Evolutionary conservation across 306 rosid species (phyloP).

Genomic region (Rosa lucieae): DNA sequence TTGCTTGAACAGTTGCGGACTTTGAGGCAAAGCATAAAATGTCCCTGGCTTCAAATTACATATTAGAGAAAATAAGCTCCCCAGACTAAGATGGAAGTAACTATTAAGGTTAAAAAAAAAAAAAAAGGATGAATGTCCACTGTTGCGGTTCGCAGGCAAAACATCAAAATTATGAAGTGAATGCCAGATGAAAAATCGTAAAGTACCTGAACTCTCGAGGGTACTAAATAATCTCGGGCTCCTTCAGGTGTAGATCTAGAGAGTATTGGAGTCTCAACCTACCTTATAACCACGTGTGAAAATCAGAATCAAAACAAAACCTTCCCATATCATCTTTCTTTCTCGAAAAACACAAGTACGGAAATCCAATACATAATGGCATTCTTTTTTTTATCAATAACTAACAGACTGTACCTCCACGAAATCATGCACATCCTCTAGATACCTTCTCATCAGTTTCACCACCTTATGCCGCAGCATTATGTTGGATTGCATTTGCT

Average conservation of each 20-base stretch:
- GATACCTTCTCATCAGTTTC: conserved; percentile 80
- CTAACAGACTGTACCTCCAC: conserved; percentile 72
- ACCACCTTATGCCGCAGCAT: conserved; percentile 82
- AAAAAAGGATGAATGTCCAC: not conserved
- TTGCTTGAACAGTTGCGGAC: conserved; percentile 97
- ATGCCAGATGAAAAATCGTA: conserved; percentile 24
- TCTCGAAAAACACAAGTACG: not conserved
- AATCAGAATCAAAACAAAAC: conserved; percentile 43
- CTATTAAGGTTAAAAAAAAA: not conserved
- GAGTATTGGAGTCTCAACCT: conserved; percentile 99
- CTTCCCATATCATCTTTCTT: not conserved
- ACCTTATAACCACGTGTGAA: conserved; percentile 66
- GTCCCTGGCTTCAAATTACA: conserved; percentile 94
- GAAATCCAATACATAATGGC: not conserved
- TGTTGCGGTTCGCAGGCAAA: conserved; percentile 7
- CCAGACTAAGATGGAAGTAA: conserved; percentile 27
- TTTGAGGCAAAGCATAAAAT: conserved; percentile 95
- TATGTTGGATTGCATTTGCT: conserved; percentile 80
- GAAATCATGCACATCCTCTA: conserved; percentile 80
- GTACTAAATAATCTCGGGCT: conserved; percentile 96
- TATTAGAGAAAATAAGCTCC: conserved; percentile 46
- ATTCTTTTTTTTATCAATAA: not conserved
- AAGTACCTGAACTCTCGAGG: conserved; percentile 94
- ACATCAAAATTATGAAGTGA: conserved; percentile 10
- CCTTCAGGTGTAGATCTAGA: conserved; percentile 98